Base-by-base conservation (phyloP, 2,329 filamentous ascomycete species). In the Aspergillus hortae region DNA sequence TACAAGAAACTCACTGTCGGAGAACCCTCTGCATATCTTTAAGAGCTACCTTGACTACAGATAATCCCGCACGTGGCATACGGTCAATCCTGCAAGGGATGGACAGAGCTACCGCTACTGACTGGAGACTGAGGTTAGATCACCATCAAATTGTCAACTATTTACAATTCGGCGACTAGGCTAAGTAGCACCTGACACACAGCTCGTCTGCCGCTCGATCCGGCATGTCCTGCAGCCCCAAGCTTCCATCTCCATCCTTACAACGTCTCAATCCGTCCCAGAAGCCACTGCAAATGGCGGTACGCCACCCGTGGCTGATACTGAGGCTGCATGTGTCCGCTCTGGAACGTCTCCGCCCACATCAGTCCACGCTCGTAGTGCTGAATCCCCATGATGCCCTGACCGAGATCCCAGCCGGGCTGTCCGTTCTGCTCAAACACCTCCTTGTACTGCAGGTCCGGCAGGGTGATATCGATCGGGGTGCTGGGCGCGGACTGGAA, bases 311-410 rank as follows among this genome's bases (percentile, higher is more conserved):
- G 79, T 0, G 88, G 86, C 46, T 86, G 82, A 62, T 88, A 90
- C 69, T 88, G 82, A 0, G 81, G 80, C 56, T 68, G 60, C 68
- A 71, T 71, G 30, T 71, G 68, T 19, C 68, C 68, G 27, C 64
- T 63, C 61, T 66, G 64, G 49, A 56, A 70, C 11, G 63, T 69
- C 59, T 71, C 57, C 2, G 85, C 84, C 63, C 83, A 89, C 1
- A 89, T 95, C 40, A 95, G 72, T 0, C 88, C 88, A 44, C 90
- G 79, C 77, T 95, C 90, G 1, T 83, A 86, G 61, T 89, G 84
- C 38, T 82, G 80, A 0, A 83, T 82, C 1, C 90, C 90, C 71
- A 90, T 79, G 1, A 88, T 76, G 3, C 89, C 89, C 60, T 71
- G 70, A 0, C 80, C 74, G 1, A 78, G 86, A 1, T 84, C 81